A percentile compares a stretch with the other conserved stretches of the same genome.
Conservation (phyloP, 257 asterid species). For the Jaltomata sinuosa region DNA sequence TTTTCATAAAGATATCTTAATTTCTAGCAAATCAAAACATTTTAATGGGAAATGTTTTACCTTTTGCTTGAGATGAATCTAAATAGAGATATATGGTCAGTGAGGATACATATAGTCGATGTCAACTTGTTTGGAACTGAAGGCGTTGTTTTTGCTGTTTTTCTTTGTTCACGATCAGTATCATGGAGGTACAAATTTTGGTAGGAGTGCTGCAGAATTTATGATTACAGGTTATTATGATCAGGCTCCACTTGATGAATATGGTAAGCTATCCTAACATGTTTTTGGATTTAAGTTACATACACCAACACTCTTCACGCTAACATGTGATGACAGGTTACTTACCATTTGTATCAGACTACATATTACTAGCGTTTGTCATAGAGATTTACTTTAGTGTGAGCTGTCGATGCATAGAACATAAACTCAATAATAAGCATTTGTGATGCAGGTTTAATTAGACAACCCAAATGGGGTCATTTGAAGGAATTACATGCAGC, state of each 20-base stretch:
- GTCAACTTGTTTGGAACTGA: not conserved
- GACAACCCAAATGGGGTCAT: constrained; percentile 82
- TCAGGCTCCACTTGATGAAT: constrained; percentile 75
- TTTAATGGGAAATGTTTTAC: too few species aligned
- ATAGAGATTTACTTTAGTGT: not conserved
- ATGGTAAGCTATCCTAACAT: constrained; percentile 33
- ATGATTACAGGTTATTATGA: constrained; percentile 56
- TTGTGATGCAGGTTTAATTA: constrained; percentile 49
- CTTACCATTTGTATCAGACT: not conserved
- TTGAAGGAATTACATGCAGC: constrained; percentile 63
- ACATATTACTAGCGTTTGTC: not conserved
- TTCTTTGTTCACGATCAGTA: constrained; percentile 24
- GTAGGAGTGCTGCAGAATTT: constrained; percentile 46
- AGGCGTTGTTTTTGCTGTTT: not conserved
- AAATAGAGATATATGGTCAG: too few species aligned
- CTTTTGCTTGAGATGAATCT: too few species aligned
- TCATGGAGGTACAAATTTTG: constrained; percentile 85
- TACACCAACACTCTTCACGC: not conserved
- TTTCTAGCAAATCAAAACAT: too few species aligned
- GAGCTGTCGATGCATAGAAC: not conserved
- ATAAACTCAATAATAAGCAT: not conserved
- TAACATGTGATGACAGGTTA: not conserved
- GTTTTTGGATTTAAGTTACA: not conserved
- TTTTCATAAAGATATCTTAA: not conserved
- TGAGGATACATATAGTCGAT: too few species aligned